Evolutionary conservation across 2,329 filamentous ascomycete genomes (phyloP).

Genomic region (Paracoccidioides lutzii): DNA sequence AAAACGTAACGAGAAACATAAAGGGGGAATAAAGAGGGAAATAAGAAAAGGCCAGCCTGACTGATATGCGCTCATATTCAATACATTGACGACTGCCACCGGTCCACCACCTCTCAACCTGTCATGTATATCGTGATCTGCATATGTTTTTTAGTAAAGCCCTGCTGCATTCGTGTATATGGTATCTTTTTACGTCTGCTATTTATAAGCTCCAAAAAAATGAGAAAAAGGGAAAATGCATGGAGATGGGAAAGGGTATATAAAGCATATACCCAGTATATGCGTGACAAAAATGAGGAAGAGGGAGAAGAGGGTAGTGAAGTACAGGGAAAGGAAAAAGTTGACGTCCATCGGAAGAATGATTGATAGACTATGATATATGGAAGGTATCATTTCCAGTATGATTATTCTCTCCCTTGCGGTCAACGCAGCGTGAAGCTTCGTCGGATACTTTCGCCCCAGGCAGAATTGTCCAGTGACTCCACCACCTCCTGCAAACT

Average conservation of each 20-base stretch:
- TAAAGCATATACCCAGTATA: neutral
- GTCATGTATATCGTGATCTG: constrained; percentile 7
- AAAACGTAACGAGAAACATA: neutral
- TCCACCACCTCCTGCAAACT: constrained; percentile 67
- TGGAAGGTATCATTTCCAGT: neutral
- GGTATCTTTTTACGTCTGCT: constrained; percentile 1
- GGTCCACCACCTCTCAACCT: neutral
- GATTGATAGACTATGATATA: neutral
- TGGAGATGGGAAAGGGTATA: neutral
- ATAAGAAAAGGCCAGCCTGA: neutral
- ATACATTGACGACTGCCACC: neutral
- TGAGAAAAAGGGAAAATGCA: neutral
- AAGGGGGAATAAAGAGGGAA: neutral
- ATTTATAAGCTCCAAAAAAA: neutral
- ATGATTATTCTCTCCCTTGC: constrained; percentile 5
- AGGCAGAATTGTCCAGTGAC: constrained; percentile 76
- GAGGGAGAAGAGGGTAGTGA: neutral
- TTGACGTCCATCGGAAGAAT: neutral
- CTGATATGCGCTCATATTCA: neutral
- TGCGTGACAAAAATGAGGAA: neutral
- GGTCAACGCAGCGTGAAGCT: constrained; percentile 60
- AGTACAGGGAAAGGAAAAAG: neutral
- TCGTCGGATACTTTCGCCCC: constrained; percentile 82
- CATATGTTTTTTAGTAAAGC: constrained; percentile 3
- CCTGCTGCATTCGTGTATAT: constrained; percentile 2